Conservation (phyloP, 441 rosid species). For the Pelargonium australe region DNA sequence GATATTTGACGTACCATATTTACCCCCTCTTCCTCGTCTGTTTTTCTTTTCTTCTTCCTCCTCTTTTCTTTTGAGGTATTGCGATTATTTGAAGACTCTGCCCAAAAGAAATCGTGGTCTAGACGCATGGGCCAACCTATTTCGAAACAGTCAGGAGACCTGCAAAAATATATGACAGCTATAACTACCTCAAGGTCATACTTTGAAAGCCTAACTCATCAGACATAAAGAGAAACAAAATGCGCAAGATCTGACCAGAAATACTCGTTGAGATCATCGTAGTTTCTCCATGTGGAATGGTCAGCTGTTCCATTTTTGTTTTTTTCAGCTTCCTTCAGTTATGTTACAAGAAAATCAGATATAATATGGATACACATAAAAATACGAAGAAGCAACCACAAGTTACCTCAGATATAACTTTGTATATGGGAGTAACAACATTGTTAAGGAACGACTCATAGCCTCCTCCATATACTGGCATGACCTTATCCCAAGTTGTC, state of each 20-base stretch:
- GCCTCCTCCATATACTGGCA: constrained; percentile 66
- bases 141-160: constrained; percentile 88
- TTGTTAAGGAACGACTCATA: constrained; percentile 66
- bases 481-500: constrained; percentile 52
- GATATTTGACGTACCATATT: constrained; percentile 19
- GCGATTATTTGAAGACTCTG: constrained; percentile 25
- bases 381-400: constrained; percentile 15
- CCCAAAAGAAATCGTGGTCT: constrained; percentile 67
- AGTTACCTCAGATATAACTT: constrained; percentile 54
- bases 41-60: constrained; percentile 35
- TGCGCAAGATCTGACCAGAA: constrained; percentile 55
- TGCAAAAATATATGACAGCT: constrained; percentile 30
- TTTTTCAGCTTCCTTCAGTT: constrained; percentile 78
- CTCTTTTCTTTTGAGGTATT: constrained; percentile 31
- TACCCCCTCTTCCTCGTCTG: constrained; percentile 68
- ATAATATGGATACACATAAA: constrained; percentile 6
- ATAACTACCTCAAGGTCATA: constrained; percentile 17
- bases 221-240: constrained; percentile 15
- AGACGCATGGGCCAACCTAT: constrained; percentile 89
- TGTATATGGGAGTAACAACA: constrained; percentile 77
- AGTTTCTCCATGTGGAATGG: constrained; percentile 95
- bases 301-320: constrained; percentile 78
- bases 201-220: constrained; percentile 21
- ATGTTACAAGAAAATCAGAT: constrained; percentile 24
- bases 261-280: constrained; percentile 90